Base-by-base conservation (phyloP, 106 monocot species). In the Acorus gramineus region DNA sequence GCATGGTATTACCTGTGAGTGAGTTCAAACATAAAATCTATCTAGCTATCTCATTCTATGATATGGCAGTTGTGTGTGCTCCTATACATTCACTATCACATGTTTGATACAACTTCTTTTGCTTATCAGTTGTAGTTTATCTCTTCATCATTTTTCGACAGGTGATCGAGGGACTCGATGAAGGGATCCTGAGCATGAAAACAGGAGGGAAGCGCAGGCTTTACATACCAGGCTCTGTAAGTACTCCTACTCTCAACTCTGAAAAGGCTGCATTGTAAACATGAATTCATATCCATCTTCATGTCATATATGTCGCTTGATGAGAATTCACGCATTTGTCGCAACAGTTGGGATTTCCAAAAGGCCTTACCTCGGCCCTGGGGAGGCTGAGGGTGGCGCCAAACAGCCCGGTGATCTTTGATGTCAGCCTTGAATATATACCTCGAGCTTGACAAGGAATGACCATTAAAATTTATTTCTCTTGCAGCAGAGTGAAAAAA, bases 81-180 rank as follows among this genome's bases (percentile, higher is more conserved):
- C n/a, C n/a, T n/a, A n/a, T n/a, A n/a, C n/a, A n/a, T n/a, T n/a
- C n/a, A n/a, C n/a, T n/a, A n/a, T n/a, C n/a, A n/a, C n/a, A n/a
- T n/a, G n/a, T n/a, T n/a, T n/a, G n/a, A n/a, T n/a, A n/a, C n/a
- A n/a, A n/a, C n/a, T 12, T 45, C 44, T 66, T 10, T 53, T 42
- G 66, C 11, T 43, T 14, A 42, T 53, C 6, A 43, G 60, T 43
- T 11, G 5, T 14, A 4, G 28, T 10, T 61, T 13, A 61, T 61
- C 3, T 69, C 2, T 60, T 28, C 28, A 28, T 28, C 28, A 28
- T 28, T 28, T 28, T 28, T 28, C 28, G 28, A 57, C 56, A 95
- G 95, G 96, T 96, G 73, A 85, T 96, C 5, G 87, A 91, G 72
- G 96, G 96, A 12, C 96, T 96, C 61, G 96, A 96, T 73, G 90